These are phyloP conservation scores for Trichoderma asperellum DNA, from an alignment of 2,329 filamentous ascomycete species.

Conservation along the genomic window DNA sequence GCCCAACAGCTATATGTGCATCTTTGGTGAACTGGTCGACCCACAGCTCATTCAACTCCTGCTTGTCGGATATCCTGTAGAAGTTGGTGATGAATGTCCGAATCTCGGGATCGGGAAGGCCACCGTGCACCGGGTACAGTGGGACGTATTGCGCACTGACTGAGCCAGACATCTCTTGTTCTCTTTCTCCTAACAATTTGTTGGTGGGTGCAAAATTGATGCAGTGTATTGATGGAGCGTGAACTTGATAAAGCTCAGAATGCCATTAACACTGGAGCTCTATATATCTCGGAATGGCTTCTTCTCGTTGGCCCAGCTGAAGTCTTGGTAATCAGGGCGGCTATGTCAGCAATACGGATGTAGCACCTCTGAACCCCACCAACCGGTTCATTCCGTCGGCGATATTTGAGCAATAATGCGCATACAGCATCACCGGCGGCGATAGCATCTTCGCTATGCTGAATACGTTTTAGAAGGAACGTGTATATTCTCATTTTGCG, in stretches of 20 bases:
- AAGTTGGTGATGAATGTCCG: slow-evolving; percentile 49
- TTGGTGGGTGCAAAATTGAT: background rate
- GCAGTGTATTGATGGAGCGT: background rate
- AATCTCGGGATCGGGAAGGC: slow-evolving; percentile 40
- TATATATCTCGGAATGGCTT: background rate
- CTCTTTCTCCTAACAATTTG: background rate
- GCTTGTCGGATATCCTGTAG: slow-evolving; percentile 50
- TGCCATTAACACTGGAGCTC: background rate
- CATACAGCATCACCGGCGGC: background rate
- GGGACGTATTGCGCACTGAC: slow-evolving; percentile 39
- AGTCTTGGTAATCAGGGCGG: slow-evolving; percentile 3
- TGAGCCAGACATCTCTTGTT: slow-evolving; percentile 30
- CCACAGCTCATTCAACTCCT: slow-evolving; percentile 50
- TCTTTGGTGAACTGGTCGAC: slow-evolving; percentile 47
- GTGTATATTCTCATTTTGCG: background rate
- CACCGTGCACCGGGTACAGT: slow-evolving; percentile 39
- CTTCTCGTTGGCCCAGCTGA: background rate
- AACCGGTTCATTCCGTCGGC: background rate
- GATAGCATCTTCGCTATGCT: background rate
- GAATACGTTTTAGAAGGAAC: background rate
- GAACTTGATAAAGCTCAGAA: background rate
- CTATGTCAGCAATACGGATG: background rate
- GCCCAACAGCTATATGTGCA: slow-evolving; percentile 50
- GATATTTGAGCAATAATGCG: background rate
- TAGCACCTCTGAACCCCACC: slow-evolving; percentile 4